phyloP scores from a whole-genome alignment of 2,329 filamentous ascomycete genomes.

The Diaporthe sp. region DNA sequence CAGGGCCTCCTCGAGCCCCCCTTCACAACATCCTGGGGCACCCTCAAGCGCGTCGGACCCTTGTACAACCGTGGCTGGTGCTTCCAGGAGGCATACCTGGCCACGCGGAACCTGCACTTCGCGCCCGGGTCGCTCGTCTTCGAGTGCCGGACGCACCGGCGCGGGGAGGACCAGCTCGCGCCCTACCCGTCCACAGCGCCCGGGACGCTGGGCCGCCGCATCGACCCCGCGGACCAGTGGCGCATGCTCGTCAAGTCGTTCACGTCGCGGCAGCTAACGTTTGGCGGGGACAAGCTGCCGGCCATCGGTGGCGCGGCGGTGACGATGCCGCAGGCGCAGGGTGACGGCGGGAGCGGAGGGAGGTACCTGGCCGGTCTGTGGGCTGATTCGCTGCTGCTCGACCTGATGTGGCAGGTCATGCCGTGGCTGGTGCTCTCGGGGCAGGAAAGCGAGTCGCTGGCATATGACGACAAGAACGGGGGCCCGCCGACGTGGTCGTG shows the following conservation, averaged over 20 bases:
- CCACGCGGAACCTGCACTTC: conserved; percentile 14
- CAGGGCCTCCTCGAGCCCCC: conserved; percentile 18
- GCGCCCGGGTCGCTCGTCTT: neutral
- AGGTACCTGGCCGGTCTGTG: neutral
- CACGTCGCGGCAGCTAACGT: conserved; percentile 11
- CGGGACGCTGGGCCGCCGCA: neutral
- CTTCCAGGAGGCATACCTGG: conserved; percentile 7
- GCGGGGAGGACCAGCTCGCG: conserved; percentile 19
- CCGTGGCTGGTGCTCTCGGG: conserved; percentile 13
- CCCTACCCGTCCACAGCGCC: neutral
- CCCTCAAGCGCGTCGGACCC: conserved; percentile 1
- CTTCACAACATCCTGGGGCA: neutral
- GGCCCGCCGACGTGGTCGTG: conserved; percentile 27
- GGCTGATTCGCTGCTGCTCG: neutral
- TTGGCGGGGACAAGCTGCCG: neutral
- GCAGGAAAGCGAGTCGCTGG: conserved; percentile 6
- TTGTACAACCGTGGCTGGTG: conserved; percentile 17
- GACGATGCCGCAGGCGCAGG: conserved; percentile 13
- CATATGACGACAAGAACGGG: neutral
- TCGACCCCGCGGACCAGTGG: conserved; percentile 14
- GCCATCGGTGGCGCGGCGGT: conserved; percentile 1
- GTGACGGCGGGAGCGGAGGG: neutral
- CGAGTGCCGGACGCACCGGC: conserved; percentile 14
- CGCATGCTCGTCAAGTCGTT: conserved; percentile 24
- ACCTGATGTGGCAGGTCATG: conserved; percentile 30